Percentiles rank a stretch among this genome's conserved stretches.
phyloP scores from a whole-genome alignment of 371 early-diverging fungal species.

The Rhizomucor pusillus region DNA sequence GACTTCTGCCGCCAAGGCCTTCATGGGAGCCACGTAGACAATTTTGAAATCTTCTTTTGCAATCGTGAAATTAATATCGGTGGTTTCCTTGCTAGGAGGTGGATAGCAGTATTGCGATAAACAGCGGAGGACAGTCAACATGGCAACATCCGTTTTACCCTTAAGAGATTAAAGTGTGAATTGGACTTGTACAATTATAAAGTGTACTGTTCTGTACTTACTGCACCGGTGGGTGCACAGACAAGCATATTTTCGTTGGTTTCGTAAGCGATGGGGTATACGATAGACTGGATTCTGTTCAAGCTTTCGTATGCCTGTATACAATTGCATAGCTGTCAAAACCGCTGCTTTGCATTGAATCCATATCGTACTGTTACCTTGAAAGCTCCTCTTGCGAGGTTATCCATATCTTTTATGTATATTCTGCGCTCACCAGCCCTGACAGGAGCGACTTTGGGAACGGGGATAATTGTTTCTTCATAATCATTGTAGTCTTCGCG shows the following conservation, averaged over 20 bases:
- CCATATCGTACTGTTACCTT: constrained; percentile 30
- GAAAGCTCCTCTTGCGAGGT: constrained; percentile 76
- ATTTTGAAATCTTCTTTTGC: constrained; percentile 89
- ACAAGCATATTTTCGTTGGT: constrained; percentile 98
- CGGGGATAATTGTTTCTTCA: constrained; percentile 82
- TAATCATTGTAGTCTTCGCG: constrained; percentile 68
- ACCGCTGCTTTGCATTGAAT: neutral
- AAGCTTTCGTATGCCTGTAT: constrained; percentile 75
- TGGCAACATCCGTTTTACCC: constrained; percentile 99
- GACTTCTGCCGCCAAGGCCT: constrained; percentile 98
- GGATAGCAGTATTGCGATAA: constrained; percentile 67
- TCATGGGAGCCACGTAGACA: constrained; percentile 99
- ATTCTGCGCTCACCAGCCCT: constrained; percentile 60
- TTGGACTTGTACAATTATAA: no score
- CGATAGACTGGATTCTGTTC: constrained; percentile 94
- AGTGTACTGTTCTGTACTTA: no score
- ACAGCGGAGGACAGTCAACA: constrained; percentile 87
- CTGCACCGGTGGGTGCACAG: constrained; percentile 99
- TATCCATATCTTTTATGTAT: constrained; percentile 65
- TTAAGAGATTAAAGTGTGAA: constrained; percentile 13
- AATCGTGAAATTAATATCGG: constrained; percentile 51
- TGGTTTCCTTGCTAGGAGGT: constrained; percentile 36
- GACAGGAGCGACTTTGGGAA: constrained; percentile 59
- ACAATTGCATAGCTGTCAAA: neutral
- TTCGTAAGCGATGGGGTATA: constrained; percentile 89